These are phyloP conservation scores for Thielaviopsis ethacetica DNA, from an alignment of 2,329 filamentous ascomycete genomes.

Conservation along the genomic window DNA sequence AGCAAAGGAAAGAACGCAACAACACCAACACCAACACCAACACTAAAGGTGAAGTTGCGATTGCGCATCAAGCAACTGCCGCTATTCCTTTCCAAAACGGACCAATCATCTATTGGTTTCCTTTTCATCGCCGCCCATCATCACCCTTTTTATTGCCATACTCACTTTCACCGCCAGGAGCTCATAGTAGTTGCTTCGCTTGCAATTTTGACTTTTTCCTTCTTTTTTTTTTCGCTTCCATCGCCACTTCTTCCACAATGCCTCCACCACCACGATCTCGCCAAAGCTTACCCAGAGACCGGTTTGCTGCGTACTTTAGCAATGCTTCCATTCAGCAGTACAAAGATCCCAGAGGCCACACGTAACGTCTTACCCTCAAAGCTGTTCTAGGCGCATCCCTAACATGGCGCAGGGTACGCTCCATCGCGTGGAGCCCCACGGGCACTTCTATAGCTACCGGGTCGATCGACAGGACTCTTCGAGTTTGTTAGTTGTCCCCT, in stretches of 20 bases:
- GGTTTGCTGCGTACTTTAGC: constrained; percentile 50
- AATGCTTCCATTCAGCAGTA: constrained; percentile 57
- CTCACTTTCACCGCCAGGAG: neutral
- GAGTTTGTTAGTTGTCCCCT: constrained; percentile 43
- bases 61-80: too few relatives aligned
- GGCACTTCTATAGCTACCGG: constrained; percentile 76
- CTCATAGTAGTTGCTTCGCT: neutral
- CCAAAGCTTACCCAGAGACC: constrained; percentile 49
- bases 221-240: neutral
- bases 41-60: too few relatives aligned
- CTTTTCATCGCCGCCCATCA: too few relatives aligned
- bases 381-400: constrained; percentile 52
- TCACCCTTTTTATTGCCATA: too few relatives aligned
- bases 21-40: too few relatives aligned
- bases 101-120: too few relatives aligned
- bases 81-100: too few relatives aligned
- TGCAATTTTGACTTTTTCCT: neutral
- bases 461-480: constrained; percentile 49
- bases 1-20: too few relatives aligned
- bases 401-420: constrained; percentile 41
- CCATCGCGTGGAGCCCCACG: constrained; percentile 77
- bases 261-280: constrained; percentile 3
- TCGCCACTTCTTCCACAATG: neutral
- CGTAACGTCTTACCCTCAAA: constrained; percentile 49
- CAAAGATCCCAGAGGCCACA: constrained; percentile 42